Base-by-base conservation (phyloP, 2,329 filamentous ascomycete genomes). In the Pseudonectria foliicola region DNA sequence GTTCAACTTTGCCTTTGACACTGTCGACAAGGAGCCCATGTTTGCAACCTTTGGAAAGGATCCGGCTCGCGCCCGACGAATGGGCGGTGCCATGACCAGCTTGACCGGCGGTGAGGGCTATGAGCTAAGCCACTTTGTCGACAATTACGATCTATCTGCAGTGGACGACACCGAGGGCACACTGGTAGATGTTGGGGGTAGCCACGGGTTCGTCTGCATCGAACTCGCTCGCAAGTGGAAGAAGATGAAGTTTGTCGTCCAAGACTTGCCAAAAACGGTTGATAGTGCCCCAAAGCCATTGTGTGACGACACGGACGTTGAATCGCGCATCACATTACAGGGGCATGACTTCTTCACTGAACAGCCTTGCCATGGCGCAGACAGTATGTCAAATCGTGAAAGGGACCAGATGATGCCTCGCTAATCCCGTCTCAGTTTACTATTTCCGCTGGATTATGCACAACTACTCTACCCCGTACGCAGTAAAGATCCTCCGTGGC, bases 361-460 rank as follows among this genome's bases (percentile, higher is more conserved):
- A 33, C 76, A 81, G 52, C 64, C 68, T 1, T 61, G 73, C 11
- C 58, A 67, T 31, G 65, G 52, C 4, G 77, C 73, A 1, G 74
- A 77, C 45, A 66, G 66, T 68, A 45, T 38, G 60, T 39, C 27
- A 18, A 7, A 8, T 4, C 30, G 12, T 12, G 12, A 10, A 10
- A 15, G 6, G 18, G 10, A 13, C 26, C 34, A 13, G 31, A 31
- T 6, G 27, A n/a, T 21, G 31, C 10, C 29, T 6, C 14, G n/a
- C 14, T 13, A 13, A 14, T 16, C 25, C 10, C 3, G n/a, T 13
- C 15, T 16, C n/a, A 67, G 61, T 77, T 13, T 80, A 78, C 56
- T 65, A 72, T 45, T 69, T 78, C 54, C 70, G 73, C 31, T 71
- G 69, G 64, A 77, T 80, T 42, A 55, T 81, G 7, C 75, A 81